phyloP scores from a whole-genome alignment of 495 filamentous ascomycete genomes.

The Podospora anserina region DNA sequence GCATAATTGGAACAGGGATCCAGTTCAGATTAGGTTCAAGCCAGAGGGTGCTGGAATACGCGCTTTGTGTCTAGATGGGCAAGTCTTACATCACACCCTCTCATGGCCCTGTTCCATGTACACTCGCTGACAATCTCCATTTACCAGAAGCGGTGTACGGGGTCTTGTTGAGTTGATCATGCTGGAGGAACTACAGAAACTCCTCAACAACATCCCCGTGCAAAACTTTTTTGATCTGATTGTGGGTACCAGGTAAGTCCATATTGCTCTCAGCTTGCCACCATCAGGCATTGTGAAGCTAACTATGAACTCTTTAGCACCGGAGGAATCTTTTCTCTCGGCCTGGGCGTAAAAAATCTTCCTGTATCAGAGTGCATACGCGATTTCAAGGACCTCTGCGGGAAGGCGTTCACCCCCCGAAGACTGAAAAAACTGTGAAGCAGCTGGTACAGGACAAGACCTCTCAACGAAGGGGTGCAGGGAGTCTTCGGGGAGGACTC shows the following conservation, averaged over 20 bases:
- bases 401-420: constrained; percentile 44
- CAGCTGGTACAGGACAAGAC: constrained; percentile 39
- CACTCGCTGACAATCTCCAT: too few relatives aligned
- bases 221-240: constrained; percentile 34
- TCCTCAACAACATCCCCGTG: constrained; percentile 41
- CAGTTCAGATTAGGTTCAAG: constrained; percentile 42
- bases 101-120: too few relatives aligned
- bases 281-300: background rate
- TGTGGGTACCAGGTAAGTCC: too few relatives aligned
- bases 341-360: constrained; percentile 50
- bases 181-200: constrained; percentile 41
- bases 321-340: constrained; percentile 57
- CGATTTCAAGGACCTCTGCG: constrained; percentile 43
- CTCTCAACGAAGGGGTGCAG: constrained; percentile 36
- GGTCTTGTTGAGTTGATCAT: constrained; percentile 50
- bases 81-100: background rate
- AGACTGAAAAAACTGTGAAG: constrained; percentile 36
- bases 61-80: constrained; percentile 51
- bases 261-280: constrained; percentile 37
- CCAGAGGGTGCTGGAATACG: constrained; percentile 49
- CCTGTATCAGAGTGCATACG: constrained; percentile 40
- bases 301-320: constrained; percentile 36
- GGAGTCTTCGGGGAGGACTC: constrained; percentile 30
- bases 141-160: constrained; percentile 45
- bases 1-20: constrained; percentile 26